Conservation (phyloP, 805 yeast species). For the Komagataella phaffii region DNA sequence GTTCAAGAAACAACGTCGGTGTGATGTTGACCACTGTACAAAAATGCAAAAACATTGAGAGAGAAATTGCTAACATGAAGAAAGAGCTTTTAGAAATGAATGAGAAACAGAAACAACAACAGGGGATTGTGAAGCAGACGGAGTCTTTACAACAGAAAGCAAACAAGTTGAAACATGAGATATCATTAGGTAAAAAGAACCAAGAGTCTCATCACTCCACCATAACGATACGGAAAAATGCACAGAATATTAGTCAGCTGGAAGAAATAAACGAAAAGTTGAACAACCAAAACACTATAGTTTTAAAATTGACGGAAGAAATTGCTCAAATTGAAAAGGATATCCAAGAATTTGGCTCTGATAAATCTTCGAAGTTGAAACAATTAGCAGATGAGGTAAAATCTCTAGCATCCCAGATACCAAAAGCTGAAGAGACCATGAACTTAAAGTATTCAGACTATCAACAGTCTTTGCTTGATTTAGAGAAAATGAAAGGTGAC, state of each 20-base stretch:
- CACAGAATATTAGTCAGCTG: constrained; percentile 32
- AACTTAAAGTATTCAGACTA: constrained; percentile 35
- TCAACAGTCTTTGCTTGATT: constrained; percentile 55
- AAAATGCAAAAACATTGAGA: constrained; percentile 35
- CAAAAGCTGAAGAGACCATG: constrained; percentile 22
- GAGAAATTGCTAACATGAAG: constrained; percentile 26
- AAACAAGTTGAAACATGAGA: constrained; percentile 43
- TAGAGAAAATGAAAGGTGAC: constrained; percentile 56
- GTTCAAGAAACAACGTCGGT: constrained; percentile 54
- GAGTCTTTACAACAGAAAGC: constrained; percentile 43
- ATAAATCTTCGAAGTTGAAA: constrained; percentile 71
- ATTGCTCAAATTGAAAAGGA: constrained; percentile 52
- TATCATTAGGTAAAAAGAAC: constrained; percentile 39
- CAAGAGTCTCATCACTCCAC: constrained; percentile 44
- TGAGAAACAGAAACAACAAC: constrained; percentile 26
- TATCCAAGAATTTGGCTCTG: constrained; percentile 64
- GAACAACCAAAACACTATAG: constrained; percentile 17
- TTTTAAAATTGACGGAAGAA: constrained; percentile 23
- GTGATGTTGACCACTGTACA: constrained; percentile 56
- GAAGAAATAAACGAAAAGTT: constrained; percentile 24
- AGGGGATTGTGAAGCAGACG: constrained; percentile 32
- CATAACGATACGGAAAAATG: constrained; percentile 35
- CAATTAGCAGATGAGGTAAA: constrained; percentile 43
- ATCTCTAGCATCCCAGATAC: constrained; percentile 21
- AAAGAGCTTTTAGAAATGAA: constrained; percentile 25